Base-by-base conservation (phyloP, 2,329 filamentous ascomycete species). In the Diplodia sapinea region DNA sequence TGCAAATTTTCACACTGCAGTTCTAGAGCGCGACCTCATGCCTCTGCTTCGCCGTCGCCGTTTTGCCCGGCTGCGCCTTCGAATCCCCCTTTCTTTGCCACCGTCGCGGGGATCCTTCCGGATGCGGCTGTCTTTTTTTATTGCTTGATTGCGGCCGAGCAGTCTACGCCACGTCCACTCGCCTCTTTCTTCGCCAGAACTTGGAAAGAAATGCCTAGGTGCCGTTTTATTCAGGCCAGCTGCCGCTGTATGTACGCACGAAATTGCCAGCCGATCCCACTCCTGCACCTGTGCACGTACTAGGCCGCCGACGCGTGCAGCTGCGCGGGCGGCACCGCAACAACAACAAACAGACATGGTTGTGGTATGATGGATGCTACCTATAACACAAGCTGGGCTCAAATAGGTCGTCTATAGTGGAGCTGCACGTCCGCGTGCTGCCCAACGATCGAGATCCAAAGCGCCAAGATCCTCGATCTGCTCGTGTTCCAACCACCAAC, bases 231-330 rank as follows among this genome's bases (percentile, higher is more conserved):
- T 38, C 13, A 38, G 59, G 59, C 59, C 31, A n/a, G 43, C 59
- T 51, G 59, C 59, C 59, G 47, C 47, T 23, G 36, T 9, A 52
- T 31, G 36, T 23, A 52, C 47, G 31, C 43, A 20, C 40, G 43
- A 63, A 63, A 63, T 63, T 63, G 59, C 47, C 15, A 52, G 59
- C 59, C 59, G 59, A 63, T 63, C 59, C n/a, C 43, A 40, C 50
- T 63, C 59, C 59, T 29, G 31, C 56, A 36, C 9, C 36, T 38
- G 43, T 20, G 59, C 59, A 23, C 57, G 57, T 50, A 47, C 57
- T 9, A 4, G 13, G 20, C 17, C 47, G 8, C 15, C 15, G 43
- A 9, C 17, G 43, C 11, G 47, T n/a, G 23, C n/a, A 12, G 8
- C 33, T 61, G 26, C 49, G 12, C 33, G 40, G 4, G 40, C 40